phyloP scores from a whole-genome alignment of 345 rosid species.

The Xanthoceras sorbifolium region DNA sequence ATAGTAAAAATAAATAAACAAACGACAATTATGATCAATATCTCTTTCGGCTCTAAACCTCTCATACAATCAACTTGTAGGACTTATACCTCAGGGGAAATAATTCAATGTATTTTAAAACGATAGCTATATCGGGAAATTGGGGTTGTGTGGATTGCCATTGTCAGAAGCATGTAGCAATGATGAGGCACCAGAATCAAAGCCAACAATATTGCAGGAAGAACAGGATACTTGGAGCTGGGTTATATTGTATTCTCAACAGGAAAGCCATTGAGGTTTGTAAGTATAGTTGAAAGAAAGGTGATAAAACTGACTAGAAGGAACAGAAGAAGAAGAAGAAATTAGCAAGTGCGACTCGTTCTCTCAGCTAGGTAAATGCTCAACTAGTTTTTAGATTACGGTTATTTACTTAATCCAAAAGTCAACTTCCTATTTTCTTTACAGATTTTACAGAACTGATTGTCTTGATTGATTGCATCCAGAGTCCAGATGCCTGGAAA shows the following conservation, averaged over 20 bases:
- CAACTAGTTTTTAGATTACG: too few species aligned
- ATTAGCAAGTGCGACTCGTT: too few species aligned
- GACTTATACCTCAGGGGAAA: constrained; percentile 22
- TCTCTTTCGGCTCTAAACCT: constrained; percentile 17
- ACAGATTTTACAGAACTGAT: too few species aligned
- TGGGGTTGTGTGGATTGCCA: constrained; percentile 25
- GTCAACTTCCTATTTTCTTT: too few species aligned
- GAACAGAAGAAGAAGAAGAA: not conserved
- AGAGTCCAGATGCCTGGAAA: too few species aligned
- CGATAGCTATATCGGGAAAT: constrained; percentile 8
- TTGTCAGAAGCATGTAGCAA: not conserved
- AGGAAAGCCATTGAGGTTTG: not conserved
- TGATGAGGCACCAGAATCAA: not conserved
- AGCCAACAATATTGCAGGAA: not conserved
- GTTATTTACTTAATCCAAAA: too few species aligned
- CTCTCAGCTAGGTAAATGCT: too few species aligned
- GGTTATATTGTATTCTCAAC: constrained; percentile 11
- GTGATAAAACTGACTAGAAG: not conserved
- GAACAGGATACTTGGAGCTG: not conserved
- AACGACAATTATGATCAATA: not conserved
- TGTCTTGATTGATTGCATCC: too few species aligned
- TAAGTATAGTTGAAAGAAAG: constrained; percentile 2
- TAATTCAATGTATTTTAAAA: constrained; percentile 21
- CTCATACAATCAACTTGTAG: constrained; percentile 11
- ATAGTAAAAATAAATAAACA: too few species aligned